These are phyloP conservation scores for Pulveroboletus ravenelii DNA, from an alignment of 768 basidiomycete genomes.

Conservation along the genomic window DNA sequence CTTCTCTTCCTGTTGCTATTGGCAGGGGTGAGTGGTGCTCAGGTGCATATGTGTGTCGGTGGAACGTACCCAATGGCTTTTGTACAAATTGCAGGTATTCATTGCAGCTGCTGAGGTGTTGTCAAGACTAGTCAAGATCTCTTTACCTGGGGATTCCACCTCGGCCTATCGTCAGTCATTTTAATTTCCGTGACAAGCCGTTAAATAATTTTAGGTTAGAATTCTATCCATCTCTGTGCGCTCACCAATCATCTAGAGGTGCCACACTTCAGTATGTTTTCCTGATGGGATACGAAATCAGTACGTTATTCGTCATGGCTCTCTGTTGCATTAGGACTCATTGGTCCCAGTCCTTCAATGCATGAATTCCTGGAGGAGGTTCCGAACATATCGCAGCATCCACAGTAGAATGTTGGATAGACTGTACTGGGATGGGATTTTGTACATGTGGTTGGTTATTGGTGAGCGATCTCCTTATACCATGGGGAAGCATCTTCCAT, in stretches of 20 bases:
- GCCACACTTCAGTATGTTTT: conserved; percentile 10
- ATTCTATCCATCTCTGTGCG: conserved; percentile 13
- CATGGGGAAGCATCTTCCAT: not conserved
- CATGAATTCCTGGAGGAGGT: conserved; percentile 23
- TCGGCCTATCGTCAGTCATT: conserved; percentile 17
- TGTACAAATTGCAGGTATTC: conserved; percentile 2
- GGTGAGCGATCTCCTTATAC: conserved; percentile 2
- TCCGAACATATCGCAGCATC: conserved; percentile 15
- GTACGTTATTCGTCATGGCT: conserved; percentile 5
- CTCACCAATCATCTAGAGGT: conserved; percentile 10
- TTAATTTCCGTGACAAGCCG: not conserved
- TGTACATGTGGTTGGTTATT: conserved; percentile 23
- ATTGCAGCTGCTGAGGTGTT: conserved; percentile 9
- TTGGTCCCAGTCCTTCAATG: conserved; percentile 16
- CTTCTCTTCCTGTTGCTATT: conserved; percentile 14
- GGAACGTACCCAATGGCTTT: not conserved
- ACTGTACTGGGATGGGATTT: conserved; percentile 24
- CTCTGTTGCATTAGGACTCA: not conserved
- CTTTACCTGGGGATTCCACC: conserved; percentile 14
- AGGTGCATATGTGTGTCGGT: not conserved
- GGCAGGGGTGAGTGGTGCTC: conserved; percentile 10
- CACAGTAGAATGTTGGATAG: conserved; percentile 16
- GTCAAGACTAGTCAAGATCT: not conserved
- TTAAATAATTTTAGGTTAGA: conserved; percentile 3
- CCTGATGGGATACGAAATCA: conserved; percentile 18